A percentile compares a stretch with the other conserved stretches of the same genome.
phyloP scores from a whole-genome alignment of 2,329 filamentous ascomycete species.

The Cercospora zeae-maydis region DNA sequence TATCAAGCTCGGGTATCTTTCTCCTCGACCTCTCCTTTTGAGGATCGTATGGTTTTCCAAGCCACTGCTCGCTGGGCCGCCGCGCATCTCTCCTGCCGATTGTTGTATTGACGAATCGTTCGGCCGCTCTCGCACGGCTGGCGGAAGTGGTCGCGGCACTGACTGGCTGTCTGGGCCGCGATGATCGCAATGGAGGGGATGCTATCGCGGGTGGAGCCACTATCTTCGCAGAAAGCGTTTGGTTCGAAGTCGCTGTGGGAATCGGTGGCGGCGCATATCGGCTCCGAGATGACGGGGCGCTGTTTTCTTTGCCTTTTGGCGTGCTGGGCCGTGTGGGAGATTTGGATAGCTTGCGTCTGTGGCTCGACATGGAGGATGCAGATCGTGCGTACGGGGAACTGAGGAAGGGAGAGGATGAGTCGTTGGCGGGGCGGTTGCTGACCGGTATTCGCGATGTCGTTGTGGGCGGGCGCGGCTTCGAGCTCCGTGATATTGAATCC shows the following conservation, averaged over 20 bases:
- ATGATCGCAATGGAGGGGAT: conserved; percentile 76
- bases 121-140: conserved; percentile 63
- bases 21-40: conserved; percentile 46
- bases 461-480: conserved; percentile 2
- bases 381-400: conserved; percentile 28
- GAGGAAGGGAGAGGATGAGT: conserved; percentile 34
- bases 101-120: conserved; percentile 50
- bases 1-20: conserved; percentile 61
- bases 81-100: conserved; percentile 37
- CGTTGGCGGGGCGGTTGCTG: conserved; percentile 27
- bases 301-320: conserved; percentile 30
- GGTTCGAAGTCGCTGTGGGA: conserved; percentile 27
- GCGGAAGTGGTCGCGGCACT: conserved; percentile 69
- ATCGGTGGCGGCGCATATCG: conserved; percentile 37
- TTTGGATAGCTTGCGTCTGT: conserved; percentile 28
- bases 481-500: conserved; percentile 19
- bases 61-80: conserved; percentile 51
- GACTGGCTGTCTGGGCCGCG: conserved; percentile 74
- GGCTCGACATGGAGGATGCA: conserved; percentile 30
- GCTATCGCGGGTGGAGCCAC: conserved; percentile 65
- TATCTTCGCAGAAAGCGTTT: conserved; percentile 66
- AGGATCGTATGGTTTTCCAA: conserved; percentile 79
- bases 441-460: conserved; percentile 34
- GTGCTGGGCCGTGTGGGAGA: conserved; percentile 30
- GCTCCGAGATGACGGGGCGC: conserved; percentile 25